These are phyloP conservation scores for Cronartium quercuum DNA, from an alignment of 1,284 basidiomycete genomes.

Conservation along the genomic window DNA sequence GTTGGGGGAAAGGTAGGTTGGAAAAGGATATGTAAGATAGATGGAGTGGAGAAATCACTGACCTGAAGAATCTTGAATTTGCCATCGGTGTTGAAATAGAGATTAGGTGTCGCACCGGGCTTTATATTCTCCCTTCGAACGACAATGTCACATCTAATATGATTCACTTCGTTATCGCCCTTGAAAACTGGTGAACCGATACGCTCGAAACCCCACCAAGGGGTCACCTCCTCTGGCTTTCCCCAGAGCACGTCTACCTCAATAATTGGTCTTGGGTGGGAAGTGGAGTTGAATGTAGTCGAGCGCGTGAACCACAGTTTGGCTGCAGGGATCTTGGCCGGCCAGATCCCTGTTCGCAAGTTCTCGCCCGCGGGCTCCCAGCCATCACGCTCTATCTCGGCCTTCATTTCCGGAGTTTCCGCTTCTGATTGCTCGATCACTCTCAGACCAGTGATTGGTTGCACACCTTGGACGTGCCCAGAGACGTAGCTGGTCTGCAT, in stretches of 20 bases:
- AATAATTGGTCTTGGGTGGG: conserved; percentile 9
- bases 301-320: conserved; percentile 28
- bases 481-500: conserved; percentile 8
- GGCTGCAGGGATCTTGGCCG: conserved; percentile 8
- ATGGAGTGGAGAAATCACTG: background rate
- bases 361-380: conserved; percentile 21
- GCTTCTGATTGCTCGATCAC: conserved; percentile 10
- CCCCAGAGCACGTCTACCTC: conserved; percentile 33
- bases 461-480: background rate
- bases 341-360: conserved; percentile 29
- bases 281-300: conserved; percentile 4
- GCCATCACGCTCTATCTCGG: background rate
- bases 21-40: too few species aligned
- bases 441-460: conserved; percentile 26
- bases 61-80: conserved; percentile 37
- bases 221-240: background rate
- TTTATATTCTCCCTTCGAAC: conserved; percentile 14
- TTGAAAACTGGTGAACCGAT: conserved; percentile 29
- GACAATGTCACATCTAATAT: conserved; percentile 25
- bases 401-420: background rate
- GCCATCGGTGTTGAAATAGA: conserved; percentile 17
- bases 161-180: background rate
- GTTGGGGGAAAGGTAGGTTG: background rate
- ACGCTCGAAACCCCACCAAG: conserved; percentile 37
- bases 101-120: background rate